Evolutionary conservation across 192 early-diverging fungal species (phyloP), one percentile per base, ranked within the genome.

Genomic region (Rhizoclosmatium sp.): DNA sequence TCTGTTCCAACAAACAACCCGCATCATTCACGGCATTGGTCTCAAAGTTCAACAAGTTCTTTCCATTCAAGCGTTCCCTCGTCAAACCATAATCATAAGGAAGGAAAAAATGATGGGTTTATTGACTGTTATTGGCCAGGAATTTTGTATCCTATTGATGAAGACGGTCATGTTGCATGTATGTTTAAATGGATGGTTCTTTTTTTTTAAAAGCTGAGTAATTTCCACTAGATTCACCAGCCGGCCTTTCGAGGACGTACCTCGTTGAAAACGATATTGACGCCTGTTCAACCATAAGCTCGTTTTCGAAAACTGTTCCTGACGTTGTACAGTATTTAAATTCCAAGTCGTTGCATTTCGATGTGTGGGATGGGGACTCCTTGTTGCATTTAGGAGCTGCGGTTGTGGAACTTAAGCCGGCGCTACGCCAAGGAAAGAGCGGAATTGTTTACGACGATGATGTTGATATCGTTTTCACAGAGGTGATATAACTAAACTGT

Each of bases 331-430:
- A 71, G 64, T 82, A 85, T 51, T 7, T 85, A 48, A 66, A 69
- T 45, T 19, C 7, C 12, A 68, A 56, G 12, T 42, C 78, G 9
- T 56, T 86, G 4, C 67, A 76, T 48, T 58, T 86, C 67, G 85
- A 86, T 72, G 68, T 85, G 7, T 86, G 85, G 85, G 85, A 86
- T 80, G 85, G 75, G 39, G 85, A 86, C 23, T 76, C 82, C 9
- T 42, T 87, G 67, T 42, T 87, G 19, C 76, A 83, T 58, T 23
- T 87, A 3, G 87, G 87, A 12, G 39, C 69, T n/a, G 80, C 84
- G 2, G 45, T 45, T 16, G 45, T 85, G 4, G 76, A 83, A n/a
- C 48, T 88, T 48, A 77, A 74, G 51, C 66, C 65, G 10, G 41
- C 62, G 0, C 46, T 86, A 41, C 54, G 85, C 12, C 81, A 83